Evolutionary conservation across 2,329 filamentous ascomycete genomes (phyloP), one percentile per base, ranked within the genome.

Genomic region (Amauroascus niger): DNA sequence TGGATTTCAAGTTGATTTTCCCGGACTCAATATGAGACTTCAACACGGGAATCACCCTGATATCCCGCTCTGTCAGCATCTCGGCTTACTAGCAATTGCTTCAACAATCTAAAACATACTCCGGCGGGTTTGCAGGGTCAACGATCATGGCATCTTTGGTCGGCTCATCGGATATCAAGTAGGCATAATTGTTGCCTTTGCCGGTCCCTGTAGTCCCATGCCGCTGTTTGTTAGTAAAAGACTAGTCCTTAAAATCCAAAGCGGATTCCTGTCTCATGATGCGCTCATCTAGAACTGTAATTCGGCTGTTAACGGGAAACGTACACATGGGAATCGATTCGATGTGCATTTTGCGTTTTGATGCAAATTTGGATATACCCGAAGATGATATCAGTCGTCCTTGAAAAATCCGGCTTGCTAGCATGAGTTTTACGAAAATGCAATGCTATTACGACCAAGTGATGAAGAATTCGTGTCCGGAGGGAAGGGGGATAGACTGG

Each of bases 1-100:
- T 95, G 48, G 84, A 87, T 22, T 79, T 89, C 58, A 98, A 73
- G 62, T 94, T 90, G 65, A 95, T 88, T 61, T 81, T 79, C 14
- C 85, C 84, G 20, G 76, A 73, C 39, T 82, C 72, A 5, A 87
- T 84, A 56, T 87, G 83, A 59, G 89, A 78, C 67, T 91, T 84
- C 50, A 98, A 71, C 8, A 78, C 74, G 11, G 82, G 81, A 2
- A 79, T 67, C 3, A 84, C 81, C 61, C 81, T 84, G 50, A 5
- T 9, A 26, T 37, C 46, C 16, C 39, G 6, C n/a, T 20, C 33
- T 18, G 22, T 52, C 32, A 46, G 30, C 4, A 22, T 20, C 9
- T 18, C 32, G 9, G 20, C 24, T 6, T 16, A 13, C 7, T 5
- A 53, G 22, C 58, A 35, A 41, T 40, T 18, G 45, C 50, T 16